Evolutionary conservation across 192 early-diverging fungal species (phyloP).

Genomic region (Podochytrium sp.): DNA sequence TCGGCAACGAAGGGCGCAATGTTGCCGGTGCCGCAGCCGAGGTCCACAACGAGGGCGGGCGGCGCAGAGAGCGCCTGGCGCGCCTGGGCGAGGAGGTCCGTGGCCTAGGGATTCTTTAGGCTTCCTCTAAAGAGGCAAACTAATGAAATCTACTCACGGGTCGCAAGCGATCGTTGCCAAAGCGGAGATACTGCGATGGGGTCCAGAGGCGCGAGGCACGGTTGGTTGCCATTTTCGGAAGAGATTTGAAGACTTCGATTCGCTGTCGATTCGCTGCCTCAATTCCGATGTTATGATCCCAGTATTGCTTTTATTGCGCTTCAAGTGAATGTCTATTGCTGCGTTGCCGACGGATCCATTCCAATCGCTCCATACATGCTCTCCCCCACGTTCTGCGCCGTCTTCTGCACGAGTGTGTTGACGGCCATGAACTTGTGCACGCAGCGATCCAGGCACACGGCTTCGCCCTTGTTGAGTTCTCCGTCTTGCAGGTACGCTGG

Average conservation of each 20-base stretch:
- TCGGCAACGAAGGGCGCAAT: neutral
- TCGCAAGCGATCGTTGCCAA: neutral
- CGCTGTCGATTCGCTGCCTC: too few relatives aligned
- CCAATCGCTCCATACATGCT: slow-evolving; percentile 11
- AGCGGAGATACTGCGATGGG: slow-evolving; percentile 6
- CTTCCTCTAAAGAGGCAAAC: too few relatives aligned
- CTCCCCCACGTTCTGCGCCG: slow-evolving; percentile 17
- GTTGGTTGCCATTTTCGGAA: neutral
- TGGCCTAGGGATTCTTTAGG: too few relatives aligned
- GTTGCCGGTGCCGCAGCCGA: slow-evolving; percentile 16
- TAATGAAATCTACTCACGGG: too few relatives aligned
- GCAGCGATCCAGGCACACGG: slow-evolving; percentile 88
- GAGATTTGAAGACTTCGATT: neutral
- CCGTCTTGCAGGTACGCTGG: slow-evolving; percentile 72
- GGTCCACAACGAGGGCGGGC: neutral
- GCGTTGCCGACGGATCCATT: neutral
- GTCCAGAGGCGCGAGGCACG: slow-evolving; percentile 2
- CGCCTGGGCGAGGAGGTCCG: slow-evolving; percentile 2
- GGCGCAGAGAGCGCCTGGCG: neutral
- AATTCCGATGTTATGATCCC: too few relatives aligned
- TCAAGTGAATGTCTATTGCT: neutral
- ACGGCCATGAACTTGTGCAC: slow-evolving; percentile 76
- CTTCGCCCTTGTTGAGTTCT: slow-evolving; percentile 89
- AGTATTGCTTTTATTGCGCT: neutral
- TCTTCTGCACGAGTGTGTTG: slow-evolving; percentile 19